Conservation (phyloP, 2,329 filamentous ascomycete species). For the Colletotrichum spaethianum region DNA sequence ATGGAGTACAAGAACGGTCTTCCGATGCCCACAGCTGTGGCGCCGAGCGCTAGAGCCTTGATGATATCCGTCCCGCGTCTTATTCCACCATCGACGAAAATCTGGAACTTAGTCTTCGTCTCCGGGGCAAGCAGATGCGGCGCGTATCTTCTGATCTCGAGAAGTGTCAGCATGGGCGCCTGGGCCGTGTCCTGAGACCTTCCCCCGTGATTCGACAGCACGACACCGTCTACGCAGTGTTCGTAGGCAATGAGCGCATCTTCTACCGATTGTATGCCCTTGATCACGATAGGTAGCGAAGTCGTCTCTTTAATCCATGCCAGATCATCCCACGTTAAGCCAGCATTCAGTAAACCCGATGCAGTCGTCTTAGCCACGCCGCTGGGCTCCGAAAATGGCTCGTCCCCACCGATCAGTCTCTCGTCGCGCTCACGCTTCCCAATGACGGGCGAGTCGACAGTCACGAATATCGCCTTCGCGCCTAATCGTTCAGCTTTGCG, state of each 20-base stretch:
- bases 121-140: slow-evolving; percentile 52
- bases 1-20: slow-evolving; percentile 74
- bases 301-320: slow-evolving; percentile 69
- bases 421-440: slow-evolving; percentile 67
- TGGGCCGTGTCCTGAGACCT: slow-evolving; percentile 63
- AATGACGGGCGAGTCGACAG: slow-evolving; percentile 69
- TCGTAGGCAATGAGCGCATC: slow-evolving; percentile 75
- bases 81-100: slow-evolving; percentile 77
- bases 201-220: slow-evolving; percentile 80
- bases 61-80: slow-evolving; percentile 77
- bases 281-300: slow-evolving; percentile 72
- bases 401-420: slow-evolving; percentile 61
- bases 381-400: slow-evolving; percentile 57
- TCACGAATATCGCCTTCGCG: slow-evolving; percentile 69
- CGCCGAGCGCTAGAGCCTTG: slow-evolving; percentile 77
- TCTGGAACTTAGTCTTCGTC: slow-evolving; percentile 49
- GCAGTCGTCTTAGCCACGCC: slow-evolving; percentile 61
- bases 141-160: slow-evolving; percentile 65
- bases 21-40: slow-evolving; percentile 77
- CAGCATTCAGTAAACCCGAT: slow-evolving; percentile 71
- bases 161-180: slow-evolving; percentile 39
- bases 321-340: slow-evolving; percentile 74
- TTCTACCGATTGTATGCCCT: slow-evolving; percentile 76
- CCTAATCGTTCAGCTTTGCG: slow-evolving; percentile 60
- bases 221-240: slow-evolving; percentile 74